A percentile compares a stretch with the other conserved stretches of the same genome.
These are phyloP conservation scores for Puccinia hordei DNA, from an alignment of 1,284 basidiomycete species.

Conservation along the genomic window DNA sequence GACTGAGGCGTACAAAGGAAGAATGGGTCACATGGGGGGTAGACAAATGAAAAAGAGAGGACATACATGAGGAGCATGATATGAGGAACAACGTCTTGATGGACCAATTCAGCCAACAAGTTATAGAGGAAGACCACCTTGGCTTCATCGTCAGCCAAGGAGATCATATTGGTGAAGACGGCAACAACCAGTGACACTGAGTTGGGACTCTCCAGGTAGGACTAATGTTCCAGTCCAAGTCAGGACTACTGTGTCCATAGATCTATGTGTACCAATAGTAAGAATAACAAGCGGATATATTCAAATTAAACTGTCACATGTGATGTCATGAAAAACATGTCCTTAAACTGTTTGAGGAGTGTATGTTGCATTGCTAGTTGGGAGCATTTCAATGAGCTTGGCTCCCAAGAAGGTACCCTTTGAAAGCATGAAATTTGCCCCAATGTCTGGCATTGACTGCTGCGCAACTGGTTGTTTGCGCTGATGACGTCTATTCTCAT, in stretches of 20 bases:
- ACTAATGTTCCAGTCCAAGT: slow-evolving; percentile 20
- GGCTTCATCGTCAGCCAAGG: no score
- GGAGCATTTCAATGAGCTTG: slow-evolving; percentile 25
- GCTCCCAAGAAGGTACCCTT: slow-evolving; percentile 33
- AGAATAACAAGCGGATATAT: neutral
- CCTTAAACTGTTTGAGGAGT: slow-evolving; percentile 19
- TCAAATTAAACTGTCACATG: neutral
- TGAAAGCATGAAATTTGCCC: slow-evolving; percentile 1
- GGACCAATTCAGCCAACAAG: no score
- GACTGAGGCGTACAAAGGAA: no score
- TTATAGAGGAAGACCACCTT: no score
- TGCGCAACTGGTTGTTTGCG: neutral
- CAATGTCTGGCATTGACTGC: slow-evolving; percentile 6
- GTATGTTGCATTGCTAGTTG: slow-evolving; percentile 36
- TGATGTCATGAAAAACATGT: neutral
- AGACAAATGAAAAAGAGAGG: no score
- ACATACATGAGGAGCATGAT: no score
- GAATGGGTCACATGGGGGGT: no score
- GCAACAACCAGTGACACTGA: no score
- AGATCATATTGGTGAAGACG: no score
- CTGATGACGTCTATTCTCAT: slow-evolving; percentile 20
- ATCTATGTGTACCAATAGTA: neutral
- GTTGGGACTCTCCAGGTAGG: neutral
- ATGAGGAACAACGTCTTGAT: no score
- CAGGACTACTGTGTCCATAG: neutral